phyloP scores from a whole-genome alignment of 2,329 filamentous ascomycete genomes.

The Ceratocystiopsis minuta region DNA sequence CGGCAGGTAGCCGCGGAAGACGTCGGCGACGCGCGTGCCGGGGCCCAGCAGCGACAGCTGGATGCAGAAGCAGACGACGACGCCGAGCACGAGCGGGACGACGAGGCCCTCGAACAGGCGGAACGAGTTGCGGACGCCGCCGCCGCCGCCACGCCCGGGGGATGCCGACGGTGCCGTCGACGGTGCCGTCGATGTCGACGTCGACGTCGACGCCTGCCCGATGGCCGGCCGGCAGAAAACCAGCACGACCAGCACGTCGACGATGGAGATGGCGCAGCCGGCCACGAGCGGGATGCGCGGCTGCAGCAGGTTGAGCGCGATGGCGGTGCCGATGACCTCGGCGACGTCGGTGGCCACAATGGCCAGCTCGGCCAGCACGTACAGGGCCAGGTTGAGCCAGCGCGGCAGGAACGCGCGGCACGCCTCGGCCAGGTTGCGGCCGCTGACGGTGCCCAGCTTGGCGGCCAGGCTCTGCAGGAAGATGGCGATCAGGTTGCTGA shows the following conservation, averaged over 20 bases:
- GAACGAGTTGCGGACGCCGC: conserved; percentile 30
- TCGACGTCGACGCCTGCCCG: conserved; percentile 35
- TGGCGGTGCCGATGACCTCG: conserved; percentile 55
- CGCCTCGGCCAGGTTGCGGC: conserved; percentile 47
- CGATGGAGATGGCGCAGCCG: conserved; percentile 49
- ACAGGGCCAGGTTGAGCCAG: conserved; percentile 46
- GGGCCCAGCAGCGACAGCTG: conserved; percentile 44
- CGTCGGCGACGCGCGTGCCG: conserved; percentile 33
- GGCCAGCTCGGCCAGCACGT: conserved; percentile 42
- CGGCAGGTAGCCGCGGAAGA: conserved; percentile 48
- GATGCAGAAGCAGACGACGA: conserved; percentile 53
- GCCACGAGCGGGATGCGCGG: conserved; percentile 46
- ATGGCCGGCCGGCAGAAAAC: conserved; percentile 34
- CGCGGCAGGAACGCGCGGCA: conserved; percentile 46
- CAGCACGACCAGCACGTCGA: conserved; percentile 49
- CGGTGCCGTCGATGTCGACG: conserved; percentile 42
- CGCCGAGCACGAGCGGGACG: conserved; percentile 43
- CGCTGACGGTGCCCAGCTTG: conserved; percentile 52
- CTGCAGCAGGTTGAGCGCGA: conserved; percentile 48
- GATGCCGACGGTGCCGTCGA: too few relatives aligned
- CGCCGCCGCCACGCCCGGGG: too few relatives aligned
- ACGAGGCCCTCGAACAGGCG: conserved; percentile 49
- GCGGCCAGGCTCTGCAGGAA: conserved; percentile 50
- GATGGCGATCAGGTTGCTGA: conserved; percentile 55
- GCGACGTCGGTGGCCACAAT: conserved; percentile 58